Percentiles rank a stretch among this genome's conserved stretches.
Conservation (phyloP, 2,329 filamentous ascomycete species). For the Hypoxylon sp. region DNA sequence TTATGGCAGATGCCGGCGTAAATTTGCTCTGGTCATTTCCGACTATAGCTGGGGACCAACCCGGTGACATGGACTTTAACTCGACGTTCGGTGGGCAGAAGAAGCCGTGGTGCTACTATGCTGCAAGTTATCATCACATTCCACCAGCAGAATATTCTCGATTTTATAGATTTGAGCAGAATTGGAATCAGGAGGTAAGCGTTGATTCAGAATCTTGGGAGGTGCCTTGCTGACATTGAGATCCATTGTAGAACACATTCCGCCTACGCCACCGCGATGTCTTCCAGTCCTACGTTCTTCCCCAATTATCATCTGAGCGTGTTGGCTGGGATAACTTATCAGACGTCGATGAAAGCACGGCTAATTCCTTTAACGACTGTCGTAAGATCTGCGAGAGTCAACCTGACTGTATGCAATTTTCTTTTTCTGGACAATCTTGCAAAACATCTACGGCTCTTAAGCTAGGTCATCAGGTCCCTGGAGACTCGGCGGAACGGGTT, state of each 20-base stretch:
- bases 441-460: slow-evolving; percentile 49
- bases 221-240: slow-evolving; percentile 13
- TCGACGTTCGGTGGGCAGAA: slow-evolving; percentile 58
- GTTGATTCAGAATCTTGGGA: not conserved
- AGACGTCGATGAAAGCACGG: slow-evolving; percentile 43
- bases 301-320: slow-evolving; percentile 45
- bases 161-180: slow-evolving; percentile 63
- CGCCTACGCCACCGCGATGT: slow-evolving; percentile 53
- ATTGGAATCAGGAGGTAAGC: slow-evolving; percentile 53
- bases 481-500: slow-evolving; percentile 33
- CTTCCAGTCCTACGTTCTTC: slow-evolving; percentile 51
- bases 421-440: slow-evolving; percentile 50
- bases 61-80: slow-evolving; percentile 61
- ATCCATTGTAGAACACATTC: slow-evolving; percentile 45
- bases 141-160: slow-evolving; percentile 58
- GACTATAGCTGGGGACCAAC: slow-evolving; percentile 59
- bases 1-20: slow-evolving; percentile 62
- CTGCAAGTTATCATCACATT: slow-evolving; percentile 66
- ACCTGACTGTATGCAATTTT: slow-evolving; percentile 53
- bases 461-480: slow-evolving; percentile 47
- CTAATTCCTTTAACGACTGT: slow-evolving; percentile 49
- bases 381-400: slow-evolving; percentile 48
- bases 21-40: slow-evolving; percentile 64
- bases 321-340: slow-evolving; percentile 55
- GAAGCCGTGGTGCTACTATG: slow-evolving; percentile 65